Evolutionary conservation across 2,329 filamentous ascomycete genomes (phyloP), one percentile per base, ranked within the genome.

Genomic region (Colletotrichum aenigma): DNA sequence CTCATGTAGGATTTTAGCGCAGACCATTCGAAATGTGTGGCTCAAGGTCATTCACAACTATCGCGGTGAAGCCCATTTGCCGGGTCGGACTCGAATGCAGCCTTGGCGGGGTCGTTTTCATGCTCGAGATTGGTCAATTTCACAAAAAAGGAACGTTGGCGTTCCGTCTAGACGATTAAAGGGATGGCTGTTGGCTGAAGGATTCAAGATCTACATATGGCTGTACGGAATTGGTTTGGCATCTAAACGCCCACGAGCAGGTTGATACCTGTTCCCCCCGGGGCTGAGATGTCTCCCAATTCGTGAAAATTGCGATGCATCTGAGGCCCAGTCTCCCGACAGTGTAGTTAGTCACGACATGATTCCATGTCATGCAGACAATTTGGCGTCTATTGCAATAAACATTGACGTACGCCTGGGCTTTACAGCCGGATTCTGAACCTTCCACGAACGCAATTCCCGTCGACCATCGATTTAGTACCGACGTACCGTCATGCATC

Each of bases 231-330:
- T 52, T 13, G n/a, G n/a, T n/a, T 21, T 52, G n/a, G 43, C 18
- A n/a, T 52, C 43, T 21, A 2, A 13, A 7, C n/a, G 43, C 6
- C 43, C n/a, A 52, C n/a, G 10, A 48, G 43, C 10, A 52, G 12
- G n/a, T 52, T 13, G 12, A 52, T 21, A 13, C n/a, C 4, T 52
- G 0, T 21, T 7, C 0, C 38, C 6, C 2, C n/a, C n/a, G n/a
- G n/a, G n/a, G n/a, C n/a, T 48, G 18, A 48, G 5, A 48, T 48
- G 18, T 6, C 18, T 12, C 10, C 38, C 6, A 2, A 48, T 12
- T 12, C 18, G n/a, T 4, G 1, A 43, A 5, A 9, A 12, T 43
- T 43, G n/a, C n/a, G n/a, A n/a, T n/a, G n/a, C n/a, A 43, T 12
- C 38, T 48, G 9, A 48, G n/a, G 38, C 9, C n/a, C 18, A 12